Conservation (phyloP, 1,139 yeast species). For the Spencermartinsiella ligniputridi region DNA sequence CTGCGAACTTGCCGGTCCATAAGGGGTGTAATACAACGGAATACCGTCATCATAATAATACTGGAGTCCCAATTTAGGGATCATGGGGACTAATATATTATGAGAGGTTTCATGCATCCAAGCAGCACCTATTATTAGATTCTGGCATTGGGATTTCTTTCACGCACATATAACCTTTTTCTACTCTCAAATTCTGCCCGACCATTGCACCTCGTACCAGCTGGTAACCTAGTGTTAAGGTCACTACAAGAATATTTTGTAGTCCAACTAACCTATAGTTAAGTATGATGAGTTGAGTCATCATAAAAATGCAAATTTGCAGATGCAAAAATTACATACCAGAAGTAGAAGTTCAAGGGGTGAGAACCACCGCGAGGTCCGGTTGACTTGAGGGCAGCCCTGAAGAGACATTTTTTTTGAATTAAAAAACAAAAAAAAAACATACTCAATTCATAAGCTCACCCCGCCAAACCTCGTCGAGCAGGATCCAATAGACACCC, state of each 20-base stretch:
- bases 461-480: background rate
- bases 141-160: background rate
- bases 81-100: conserved; percentile 61
- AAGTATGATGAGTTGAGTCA: background rate
- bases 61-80: conserved; percentile 34
- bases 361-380: background rate
- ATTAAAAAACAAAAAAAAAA: too few species aligned
- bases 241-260: background rate
- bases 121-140: conserved; percentile 55
- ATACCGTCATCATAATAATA: conserved; percentile 48
- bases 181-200: too few species aligned
- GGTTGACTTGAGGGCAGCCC: too few species aligned
- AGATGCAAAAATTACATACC: background rate
- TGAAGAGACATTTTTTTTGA: too few species aligned
- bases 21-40: conserved; percentile 31
- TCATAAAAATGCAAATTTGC: background rate
- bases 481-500: conserved; percentile 1
- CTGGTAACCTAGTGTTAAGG: conserved; percentile 1
- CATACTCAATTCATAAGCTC: background rate
- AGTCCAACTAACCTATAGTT: conserved; percentile 1
- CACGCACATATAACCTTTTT: background rate
- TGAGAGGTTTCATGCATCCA: conserved; percentile 81
- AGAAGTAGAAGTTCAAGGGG: conserved; percentile 2
- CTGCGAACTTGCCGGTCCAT: conserved; percentile 28
- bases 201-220: conserved; percentile 2